Evolutionary conservation across 2,329 filamentous ascomycete genomes (phyloP).

Genomic region (Myriosclerotinia scirpicola): DNA sequence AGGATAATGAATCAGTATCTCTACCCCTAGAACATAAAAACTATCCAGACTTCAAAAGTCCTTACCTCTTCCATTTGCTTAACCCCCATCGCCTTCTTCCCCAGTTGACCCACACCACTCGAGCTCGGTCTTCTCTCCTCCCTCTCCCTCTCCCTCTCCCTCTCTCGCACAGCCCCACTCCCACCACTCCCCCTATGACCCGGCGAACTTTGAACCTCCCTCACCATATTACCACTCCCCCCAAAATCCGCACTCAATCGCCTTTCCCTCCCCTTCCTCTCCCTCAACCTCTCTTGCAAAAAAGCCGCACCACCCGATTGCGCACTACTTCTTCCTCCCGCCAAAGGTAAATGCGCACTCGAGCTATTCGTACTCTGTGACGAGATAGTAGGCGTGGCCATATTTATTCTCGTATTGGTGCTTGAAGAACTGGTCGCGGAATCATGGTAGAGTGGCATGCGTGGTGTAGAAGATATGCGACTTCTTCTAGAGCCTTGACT

Average conservation of each 20-base stretch:
- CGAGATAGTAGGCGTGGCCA: slow-evolving; percentile 28
- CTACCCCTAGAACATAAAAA: slow-evolving; percentile 22
- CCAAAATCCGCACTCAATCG: slow-evolving; percentile 34
- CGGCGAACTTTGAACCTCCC: slow-evolving; percentile 39
- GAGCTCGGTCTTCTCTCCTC: slow-evolving; percentile 39
- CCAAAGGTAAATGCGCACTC: slow-evolving; percentile 24
- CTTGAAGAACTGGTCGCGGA: slow-evolving; percentile 31
- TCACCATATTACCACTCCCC: slow-evolving; percentile 23
- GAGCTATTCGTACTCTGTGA: slow-evolving; percentile 26
- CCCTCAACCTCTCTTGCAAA: slow-evolving; percentile 40
- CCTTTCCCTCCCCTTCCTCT: slow-evolving; percentile 39
- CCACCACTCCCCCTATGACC: slow-evolving; percentile 25
- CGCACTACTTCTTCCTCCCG: slow-evolving; percentile 24
- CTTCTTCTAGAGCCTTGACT: slow-evolving; percentile 21
- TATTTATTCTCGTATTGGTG: slow-evolving; percentile 31
- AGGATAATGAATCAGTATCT: not conserved
- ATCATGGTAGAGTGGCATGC: slow-evolving; percentile 14
- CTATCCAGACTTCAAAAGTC: slow-evolving; percentile 9
- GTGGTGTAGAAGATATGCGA: slow-evolving; percentile 27
- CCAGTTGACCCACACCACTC: slow-evolving; percentile 29
- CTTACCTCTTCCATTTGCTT: slow-evolving; percentile 68
- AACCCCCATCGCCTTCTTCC: slow-evolving; percentile 54
- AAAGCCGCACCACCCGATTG: slow-evolving; percentile 33
- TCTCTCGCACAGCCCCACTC: slow-evolving; percentile 16
- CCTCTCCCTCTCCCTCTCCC: slow-evolving; percentile 13